Base-by-base conservation (phyloP, 176 grass and related monocot genomes). In the Avena atlantica region DNA sequence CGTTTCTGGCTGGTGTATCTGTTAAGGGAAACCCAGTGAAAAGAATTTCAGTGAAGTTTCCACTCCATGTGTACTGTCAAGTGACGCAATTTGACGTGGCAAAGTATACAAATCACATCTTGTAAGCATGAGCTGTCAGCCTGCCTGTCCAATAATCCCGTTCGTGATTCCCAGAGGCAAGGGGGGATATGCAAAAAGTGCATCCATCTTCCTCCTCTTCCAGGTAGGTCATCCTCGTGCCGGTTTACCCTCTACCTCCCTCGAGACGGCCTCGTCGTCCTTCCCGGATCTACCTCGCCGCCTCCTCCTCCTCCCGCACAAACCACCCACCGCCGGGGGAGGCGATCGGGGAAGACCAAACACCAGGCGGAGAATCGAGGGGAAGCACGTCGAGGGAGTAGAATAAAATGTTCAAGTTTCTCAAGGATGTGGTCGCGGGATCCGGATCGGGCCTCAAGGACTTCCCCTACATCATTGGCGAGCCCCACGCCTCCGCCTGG, bases 371-470 rank as follows among this genome's bases (percentile, higher is more conserved):
- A 58, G 6, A 86, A 78, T 53, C 48, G 16, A 79, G 75, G 53
- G 74, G n/a, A 70, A 69, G 11, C 76, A 20, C 89, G 55, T 29
- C 47, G 50, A 52, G 83, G 76, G 44, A 15, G 40, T 86, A 64
- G 67, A 50, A 63, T 71, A 85, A 77, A 81, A 99, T 99, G 97
- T 92, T 99, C 89, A 99, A 94, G 90, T 99, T 99, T 69, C 87
- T 99, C 21, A 99, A 99, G 85, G 97, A 94, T 34, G 97, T 97
- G 76, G 97, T 99, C 48, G 93, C 94, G 61, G 97, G 97, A 90
- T 99, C 97, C 80, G 97, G 94, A 87, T 93, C 97, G 76, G 94
- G 91, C 16, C 72, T 94, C 60, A 99, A 96, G 94, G 97, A 99
- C 87, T 90, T 99, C 19, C 94, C 97, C 74, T 99, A 99, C 94